A percentile compares a stretch with the other conserved stretches of the same genome.
phyloP scores from a whole-genome alignment of 108 stramenopile species.

The Nitzschia putrida region DNA sequence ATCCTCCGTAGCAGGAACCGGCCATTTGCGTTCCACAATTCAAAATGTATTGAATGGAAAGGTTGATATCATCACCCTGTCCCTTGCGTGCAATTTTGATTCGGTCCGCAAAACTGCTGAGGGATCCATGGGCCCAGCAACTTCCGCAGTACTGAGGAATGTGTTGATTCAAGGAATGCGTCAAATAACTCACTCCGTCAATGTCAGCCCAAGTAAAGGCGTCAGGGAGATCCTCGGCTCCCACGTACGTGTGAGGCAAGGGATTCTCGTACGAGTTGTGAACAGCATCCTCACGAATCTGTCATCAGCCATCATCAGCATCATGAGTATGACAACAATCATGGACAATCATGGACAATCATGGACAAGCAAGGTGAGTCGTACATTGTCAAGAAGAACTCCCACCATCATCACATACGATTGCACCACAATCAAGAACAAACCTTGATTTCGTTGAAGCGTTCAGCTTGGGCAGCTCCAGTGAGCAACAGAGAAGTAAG shows the following conservation, averaged over 20 bases:
- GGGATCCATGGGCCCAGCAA: conserved; percentile 93
- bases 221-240: conserved; percentile 64
- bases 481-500: conserved; percentile 10
- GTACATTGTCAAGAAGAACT: neutral
- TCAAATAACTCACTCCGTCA: conserved; percentile 74
- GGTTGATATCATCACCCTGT: conserved; percentile 67
- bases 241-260: conserved; percentile 74
- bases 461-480: conserved; percentile 16
- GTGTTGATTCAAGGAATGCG: conserved; percentile 73
- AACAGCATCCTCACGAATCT: conserved; percentile 44
- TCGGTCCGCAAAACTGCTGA: conserved; percentile 83
- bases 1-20: conserved; percentile 92
- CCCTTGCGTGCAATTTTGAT: conserved; percentile 83
- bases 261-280: conserved; percentile 39
- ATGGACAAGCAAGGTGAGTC: neutral
- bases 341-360: neutral
- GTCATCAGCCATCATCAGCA: no score
- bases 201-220: conserved; percentile 81
- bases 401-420: neutral
- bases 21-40: conserved; percentile 80
- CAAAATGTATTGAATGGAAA: conserved; percentile 78
- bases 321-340: no score
- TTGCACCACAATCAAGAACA: neutral
- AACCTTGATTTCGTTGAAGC: conserved; percentile 38
- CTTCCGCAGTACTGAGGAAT: conserved; percentile 76